Base-by-base conservation (phyloP, 2,329 filamentous ascomycete genomes). In the Sporothrix pallida region DNA sequence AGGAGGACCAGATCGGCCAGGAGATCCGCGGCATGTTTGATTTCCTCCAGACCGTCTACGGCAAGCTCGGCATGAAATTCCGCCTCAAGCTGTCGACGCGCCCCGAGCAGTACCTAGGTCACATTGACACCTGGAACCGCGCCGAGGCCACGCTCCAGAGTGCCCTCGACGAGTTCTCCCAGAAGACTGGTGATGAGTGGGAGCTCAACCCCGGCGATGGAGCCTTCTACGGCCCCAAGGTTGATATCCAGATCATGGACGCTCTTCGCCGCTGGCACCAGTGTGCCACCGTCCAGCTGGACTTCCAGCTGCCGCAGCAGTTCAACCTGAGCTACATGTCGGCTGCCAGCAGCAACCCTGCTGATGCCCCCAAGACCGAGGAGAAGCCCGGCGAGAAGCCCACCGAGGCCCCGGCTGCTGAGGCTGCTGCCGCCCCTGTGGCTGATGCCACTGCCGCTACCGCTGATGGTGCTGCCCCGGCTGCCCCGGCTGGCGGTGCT, bases 161-260 rank as follows among this genome's bases (percentile, higher is more conserved):
- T 75, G 93, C 95, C 20, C 87, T 99, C 68, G 88, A 96, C 77
- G 87, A 91, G 76, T 98, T 98, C 82, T 87, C 89, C 73, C 83
- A 83, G 23, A 81, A 82, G 73, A 82, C 82, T 23, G 80, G 76
- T 62, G 88, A 91, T 75, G 87, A 90, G 48, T 99, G 96, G 96
- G 92, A 93, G 81, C 86, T 97, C 70, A 97, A 98, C 83, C 92
- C 94, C 75, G 96, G 95, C 73, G 96, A 99, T 79, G 96, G 96
- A 80, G 96, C 96, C 71, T 99, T 98, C 84, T 99, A 99, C 82
- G 96, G 96, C 1, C 96, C 96, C 70, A 99, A 99, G 89, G 97
- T 98, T 78, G 96, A 99, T 79, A 96, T 99, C 80, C 97, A 93
- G 75, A 95, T 99, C 79, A 91, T 91, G 70, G 95, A 98, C 83